Conservation (phyloP, 371 early-diverging fungal species). For the Gilbertella persicaria region DNA sequence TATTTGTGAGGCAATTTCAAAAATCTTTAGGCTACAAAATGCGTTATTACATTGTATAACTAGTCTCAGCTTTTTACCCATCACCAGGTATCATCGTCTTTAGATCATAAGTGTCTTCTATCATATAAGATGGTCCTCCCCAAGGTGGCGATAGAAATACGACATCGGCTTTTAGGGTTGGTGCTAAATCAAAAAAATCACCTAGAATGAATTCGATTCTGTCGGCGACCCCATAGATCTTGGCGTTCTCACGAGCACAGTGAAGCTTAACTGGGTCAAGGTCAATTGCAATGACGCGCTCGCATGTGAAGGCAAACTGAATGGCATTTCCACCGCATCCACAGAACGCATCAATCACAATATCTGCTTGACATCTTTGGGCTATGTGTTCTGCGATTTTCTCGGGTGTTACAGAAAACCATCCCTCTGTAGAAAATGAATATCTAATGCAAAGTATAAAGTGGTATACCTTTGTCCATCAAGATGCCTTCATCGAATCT, state of each 20-base stretch:
- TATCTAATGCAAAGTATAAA: not conserved
- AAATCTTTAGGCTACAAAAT: slow-evolving; percentile 54
- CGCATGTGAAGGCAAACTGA: slow-evolving; percentile 88
- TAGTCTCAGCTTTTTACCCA: slow-evolving; percentile 55
- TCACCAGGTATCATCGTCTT: slow-evolving; percentile 74
- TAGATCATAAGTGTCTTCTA: slow-evolving; percentile 60
- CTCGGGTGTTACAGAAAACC: slow-evolving; percentile 98
- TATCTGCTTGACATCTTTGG: slow-evolving; percentile 63
- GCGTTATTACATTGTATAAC: not conserved
- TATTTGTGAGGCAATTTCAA: slow-evolving; percentile 62
- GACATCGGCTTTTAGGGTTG: slow-evolving; percentile 74
- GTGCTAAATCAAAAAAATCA: slow-evolving; percentile 76
- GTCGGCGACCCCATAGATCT: slow-evolving; percentile 88
- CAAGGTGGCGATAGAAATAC: slow-evolving; percentile 96
- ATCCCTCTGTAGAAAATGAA: slow-evolving; percentile 63
- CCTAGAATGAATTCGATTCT: slow-evolving; percentile 91
- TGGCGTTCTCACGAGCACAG: slow-evolving; percentile 87
- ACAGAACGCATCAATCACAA: slow-evolving; percentile 92
- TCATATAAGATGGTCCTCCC: slow-evolving; percentile 73
- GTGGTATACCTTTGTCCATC: slow-evolving; percentile 73
- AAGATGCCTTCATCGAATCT: slow-evolving; percentile 83
- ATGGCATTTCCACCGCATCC: slow-evolving; percentile 97
- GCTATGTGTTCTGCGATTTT: slow-evolving; percentile 86
- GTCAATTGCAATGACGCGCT: slow-evolving; percentile 93
- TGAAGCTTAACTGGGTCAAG: slow-evolving; percentile 78